Percentiles rank a stretch among this genome's conserved stretches.
These are phyloP conservation scores for Aphanomyces cochlioides DNA, from an alignment of 352 stramenopile genomes.

Conservation along the genomic window DNA sequence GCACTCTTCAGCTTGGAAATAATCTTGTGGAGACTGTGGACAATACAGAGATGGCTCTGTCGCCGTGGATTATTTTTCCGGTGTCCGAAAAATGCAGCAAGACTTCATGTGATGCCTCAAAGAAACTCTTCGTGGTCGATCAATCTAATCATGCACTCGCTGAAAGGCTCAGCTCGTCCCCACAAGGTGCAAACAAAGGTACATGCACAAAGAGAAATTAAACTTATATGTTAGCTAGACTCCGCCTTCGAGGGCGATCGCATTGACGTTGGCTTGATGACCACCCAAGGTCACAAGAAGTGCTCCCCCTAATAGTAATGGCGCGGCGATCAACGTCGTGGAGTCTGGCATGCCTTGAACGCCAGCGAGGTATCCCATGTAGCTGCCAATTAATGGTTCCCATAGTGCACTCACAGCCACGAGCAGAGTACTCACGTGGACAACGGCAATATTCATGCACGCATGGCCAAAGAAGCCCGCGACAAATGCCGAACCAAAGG, in stretches of 20 bases:
- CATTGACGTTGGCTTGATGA: slow-evolving; percentile 10
- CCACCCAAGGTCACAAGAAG: slow-evolving; percentile 19
- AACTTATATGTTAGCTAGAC: neutral
- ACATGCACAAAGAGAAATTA: too few species aligned
- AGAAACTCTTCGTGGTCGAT: too few species aligned
- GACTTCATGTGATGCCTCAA: too few species aligned
- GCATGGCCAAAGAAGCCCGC: slow-evolving; percentile 21
- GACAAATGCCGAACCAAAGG: slow-evolving; percentile 21
- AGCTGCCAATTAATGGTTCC: slow-evolving; percentile 20
- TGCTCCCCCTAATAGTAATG: slow-evolving; percentile 14
- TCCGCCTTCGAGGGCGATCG: neutral
- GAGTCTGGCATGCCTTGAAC: slow-evolving; percentile 22
- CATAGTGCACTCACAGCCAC: slow-evolving; percentile 12
- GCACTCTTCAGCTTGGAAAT: too few species aligned
- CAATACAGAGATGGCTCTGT: too few species aligned
- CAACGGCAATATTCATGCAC: slow-evolving; percentile 24
- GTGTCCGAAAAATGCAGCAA: too few species aligned
- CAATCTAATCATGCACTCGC: too few species aligned
- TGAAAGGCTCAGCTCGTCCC: too few species aligned
- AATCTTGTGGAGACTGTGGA: too few species aligned
- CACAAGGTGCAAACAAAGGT: too few species aligned
- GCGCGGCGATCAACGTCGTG: slow-evolving; percentile 4
- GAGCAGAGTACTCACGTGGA: slow-evolving; percentile 21
- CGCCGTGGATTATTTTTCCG: too few species aligned
- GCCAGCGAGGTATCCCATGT: slow-evolving; percentile 18